phyloP scores from a whole-genome alignment of 129 eudicot species.

The Pulicaria dysenterica region DNA sequence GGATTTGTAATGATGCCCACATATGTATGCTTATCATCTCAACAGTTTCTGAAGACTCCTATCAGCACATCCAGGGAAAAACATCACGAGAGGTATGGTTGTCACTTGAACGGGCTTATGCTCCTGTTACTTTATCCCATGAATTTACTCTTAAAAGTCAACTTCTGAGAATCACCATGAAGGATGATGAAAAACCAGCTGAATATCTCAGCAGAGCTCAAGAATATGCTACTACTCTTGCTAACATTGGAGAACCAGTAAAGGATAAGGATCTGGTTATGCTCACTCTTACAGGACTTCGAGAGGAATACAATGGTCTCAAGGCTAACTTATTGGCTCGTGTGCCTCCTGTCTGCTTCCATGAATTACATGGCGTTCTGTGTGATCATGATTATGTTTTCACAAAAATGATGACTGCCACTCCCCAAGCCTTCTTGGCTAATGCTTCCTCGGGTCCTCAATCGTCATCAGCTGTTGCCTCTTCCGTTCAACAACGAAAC shows the following conservation, averaged over 20 bases:
- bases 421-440: constrained; percentile 1
- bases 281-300: background rate
- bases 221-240: constrained; percentile 13
- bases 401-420: background rate
- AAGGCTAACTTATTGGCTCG: background rate
- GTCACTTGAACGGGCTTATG: constrained; percentile 18
- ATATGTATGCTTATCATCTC: constrained; percentile 14
- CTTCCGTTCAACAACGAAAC: constrained; percentile 4
- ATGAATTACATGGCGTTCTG: background rate
- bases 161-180: constrained; percentile 19
- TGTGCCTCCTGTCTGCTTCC: constrained; percentile 4
- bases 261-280: constrained; percentile 15
- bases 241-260: constrained; percentile 14
- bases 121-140: constrained; percentile 12
- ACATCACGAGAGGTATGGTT: background rate
- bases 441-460: background rate
- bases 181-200: constrained; percentile 12
- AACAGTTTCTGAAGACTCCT: no score
- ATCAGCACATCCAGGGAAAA: no score
- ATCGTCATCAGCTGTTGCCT: background rate
- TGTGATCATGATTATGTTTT: constrained; percentile 8
- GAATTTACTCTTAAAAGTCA: constrained; percentile 20
- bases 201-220: constrained; percentile 11
- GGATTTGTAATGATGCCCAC: constrained; percentile 1
- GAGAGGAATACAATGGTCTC: background rate